phyloP scores from a whole-genome alignment of 331 rosid genomes.

The Spiraea crenata region DNA sequence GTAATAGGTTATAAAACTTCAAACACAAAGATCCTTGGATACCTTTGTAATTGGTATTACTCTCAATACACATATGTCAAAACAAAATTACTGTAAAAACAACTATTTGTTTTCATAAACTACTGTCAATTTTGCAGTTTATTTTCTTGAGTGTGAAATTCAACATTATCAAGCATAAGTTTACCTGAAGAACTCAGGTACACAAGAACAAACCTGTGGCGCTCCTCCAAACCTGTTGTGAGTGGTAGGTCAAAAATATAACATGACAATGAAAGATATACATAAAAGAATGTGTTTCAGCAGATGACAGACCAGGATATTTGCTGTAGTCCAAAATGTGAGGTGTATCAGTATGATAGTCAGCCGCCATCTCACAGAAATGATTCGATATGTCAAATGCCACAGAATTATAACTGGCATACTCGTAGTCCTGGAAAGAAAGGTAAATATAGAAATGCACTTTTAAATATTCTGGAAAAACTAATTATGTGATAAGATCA shows the following conservation, averaged over 20 bases:
- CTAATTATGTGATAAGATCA: background rate
- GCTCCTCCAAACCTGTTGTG: conserved; percentile 63
- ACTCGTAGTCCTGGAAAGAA: conserved; percentile 68
- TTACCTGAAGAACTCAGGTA: conserved; percentile 65
- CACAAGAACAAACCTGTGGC: conserved; percentile 42
- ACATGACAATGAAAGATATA: background rate
- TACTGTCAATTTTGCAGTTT: no score
- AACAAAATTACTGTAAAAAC: no score
- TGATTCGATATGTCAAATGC: conserved; percentile 88
- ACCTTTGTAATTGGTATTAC: no score
- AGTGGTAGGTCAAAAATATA: conserved; percentile 15
- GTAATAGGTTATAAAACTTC: no score
- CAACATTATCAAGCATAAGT: background rate
- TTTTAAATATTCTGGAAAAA: background rate
- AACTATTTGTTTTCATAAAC: no score
- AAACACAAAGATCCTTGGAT: no score
- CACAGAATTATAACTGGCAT: conserved; percentile 72
- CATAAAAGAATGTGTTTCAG: background rate
- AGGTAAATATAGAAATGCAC: conserved; percentile 6
- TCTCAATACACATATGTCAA: no score
- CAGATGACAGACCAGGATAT: conserved; percentile 58
- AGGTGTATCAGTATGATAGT: conserved; percentile 75
- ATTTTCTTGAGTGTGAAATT: no score
- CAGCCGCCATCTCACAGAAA: conserved; percentile 81
- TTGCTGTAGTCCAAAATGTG: conserved; percentile 63